phyloP scores from a whole-genome alignment of 2,329 filamentous ascomycete genomes.

The Phialophora tarda region DNA sequence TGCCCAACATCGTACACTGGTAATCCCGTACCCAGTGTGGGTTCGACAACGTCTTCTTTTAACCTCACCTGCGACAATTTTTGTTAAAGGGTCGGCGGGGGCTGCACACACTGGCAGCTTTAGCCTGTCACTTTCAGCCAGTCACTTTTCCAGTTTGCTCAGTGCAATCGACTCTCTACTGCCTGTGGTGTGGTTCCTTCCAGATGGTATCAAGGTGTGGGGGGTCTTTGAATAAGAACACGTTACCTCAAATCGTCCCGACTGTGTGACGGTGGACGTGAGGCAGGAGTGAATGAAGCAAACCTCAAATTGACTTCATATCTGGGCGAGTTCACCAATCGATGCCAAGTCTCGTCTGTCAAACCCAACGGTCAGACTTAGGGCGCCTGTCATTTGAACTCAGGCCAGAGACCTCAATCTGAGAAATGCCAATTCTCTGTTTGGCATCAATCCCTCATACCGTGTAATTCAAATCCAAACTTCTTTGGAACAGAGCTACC shows the following conservation, averaged over 20 bases:
- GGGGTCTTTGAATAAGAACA: neutral
- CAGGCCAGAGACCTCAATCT: neutral
- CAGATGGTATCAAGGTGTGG: neutral
- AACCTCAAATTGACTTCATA: neutral
- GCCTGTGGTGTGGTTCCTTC: neutral
- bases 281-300: neutral
- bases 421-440: neutral
- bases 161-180: neutral
- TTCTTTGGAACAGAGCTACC: too few species aligned
- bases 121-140: neutral
- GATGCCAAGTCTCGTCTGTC: neutral
- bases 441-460: too few species aligned
- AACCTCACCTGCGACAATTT: neutral
- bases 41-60: neutral
- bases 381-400: neutral
- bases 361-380: neutral
- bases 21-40: neutral
- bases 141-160: neutral
- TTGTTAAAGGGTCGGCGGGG: neutral
- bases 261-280: too few species aligned
- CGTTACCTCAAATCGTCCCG: too few species aligned
- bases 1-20: neutral
- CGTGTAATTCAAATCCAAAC: too few species aligned
- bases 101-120: neutral
- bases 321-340: neutral